Evolutionary conservation across 495 filamentous ascomycete species (phyloP), one percentile per base, ranked within the genome.

Genomic region (Parachaetomium inaequale): DNA sequence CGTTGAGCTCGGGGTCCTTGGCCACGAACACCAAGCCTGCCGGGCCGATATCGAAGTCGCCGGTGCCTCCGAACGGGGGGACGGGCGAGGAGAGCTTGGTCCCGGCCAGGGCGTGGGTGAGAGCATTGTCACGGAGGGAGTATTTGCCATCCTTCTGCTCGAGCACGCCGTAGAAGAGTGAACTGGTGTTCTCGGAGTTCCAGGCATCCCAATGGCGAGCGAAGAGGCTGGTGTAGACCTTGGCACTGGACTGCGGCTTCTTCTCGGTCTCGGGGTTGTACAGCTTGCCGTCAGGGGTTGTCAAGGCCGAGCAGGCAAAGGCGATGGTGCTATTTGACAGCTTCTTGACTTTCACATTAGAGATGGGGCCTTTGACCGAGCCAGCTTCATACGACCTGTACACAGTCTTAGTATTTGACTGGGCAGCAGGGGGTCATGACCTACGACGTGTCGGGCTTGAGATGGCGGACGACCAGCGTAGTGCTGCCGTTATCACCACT

Each of bases 131-230:
- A 10, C 71, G 62, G 26, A 86, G 70, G 5, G 68, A 68, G 55
- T 75, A 82, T 36, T 70, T 70, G n/a, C 63, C 77, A 8, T 73
- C 74, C 23, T 68, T 70, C 59, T 72, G 81, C 70, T 82, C 79
- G 21, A 95, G 72, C 11, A 83, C 72, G 8, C 86, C 86, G 71
- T 90, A 91, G 78, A 85, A 96, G 36, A 95, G 84, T 2, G 86
- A 77, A 66, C 83, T 89, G 63, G 71, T 83, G 71, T 91, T 83
- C n/a, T 88, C 82, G 43, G 83, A 83, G 19, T 87, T 76, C 69
- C 86, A 92, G 23, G 72, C 72, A 64, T 93, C 88, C 90, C 90
- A 93, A 68, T 93, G 89, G 21, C 90, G 83, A 38, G 87, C 84
- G 68, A 90, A 92, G 47, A 90, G 80, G 59, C 79, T 81, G 53